Percentiles rank a stretch among this genome's conserved stretches.
Evolutionary conservation across 805 yeast species (phyloP).

Genomic region (Wickerhamiella dianesei): DNA sequence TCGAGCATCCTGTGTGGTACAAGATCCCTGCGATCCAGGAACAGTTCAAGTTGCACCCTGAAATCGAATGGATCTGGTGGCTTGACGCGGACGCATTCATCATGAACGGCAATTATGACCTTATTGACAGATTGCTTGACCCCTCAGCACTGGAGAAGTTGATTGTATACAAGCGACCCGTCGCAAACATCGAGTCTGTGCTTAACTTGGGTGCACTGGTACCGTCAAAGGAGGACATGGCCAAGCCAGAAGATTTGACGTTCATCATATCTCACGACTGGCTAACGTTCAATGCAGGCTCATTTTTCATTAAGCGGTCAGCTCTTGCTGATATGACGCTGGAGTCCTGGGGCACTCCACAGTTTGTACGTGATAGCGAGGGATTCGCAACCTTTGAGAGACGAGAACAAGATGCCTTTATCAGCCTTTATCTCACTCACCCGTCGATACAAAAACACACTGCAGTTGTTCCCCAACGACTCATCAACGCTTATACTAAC

Average conservation of each 20-base stretch:
- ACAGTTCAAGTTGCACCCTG: slow-evolving; percentile 22
- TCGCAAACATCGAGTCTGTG: slow-evolving; percentile 11
- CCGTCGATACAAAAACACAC: slow-evolving; percentile 15
- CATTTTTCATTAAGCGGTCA: slow-evolving; percentile 21
- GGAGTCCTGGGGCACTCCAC: slow-evolving; percentile 23
- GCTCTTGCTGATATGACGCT: slow-evolving; percentile 17
- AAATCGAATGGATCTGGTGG: slow-evolving; percentile 31
- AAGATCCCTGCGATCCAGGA: slow-evolving; percentile 25
- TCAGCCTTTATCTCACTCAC: slow-evolving; percentile 13
- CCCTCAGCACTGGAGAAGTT: slow-evolving; percentile 19
- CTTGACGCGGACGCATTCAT: slow-evolving; percentile 26
- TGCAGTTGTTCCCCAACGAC: slow-evolving; percentile 23
- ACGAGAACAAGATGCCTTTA: slow-evolving; percentile 21
- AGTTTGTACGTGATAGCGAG: slow-evolving; percentile 5
- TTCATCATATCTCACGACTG: slow-evolving; percentile 22
- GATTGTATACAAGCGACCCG: slow-evolving; percentile 17
- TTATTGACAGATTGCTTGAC: slow-evolving; percentile 21
- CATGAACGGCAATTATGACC: slow-evolving; percentile 22
- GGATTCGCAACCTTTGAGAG: slow-evolving; percentile 7
- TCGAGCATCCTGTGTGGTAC: slow-evolving; percentile 22
- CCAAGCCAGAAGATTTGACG: slow-evolving; percentile 15
- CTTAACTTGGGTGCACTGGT: neutral
- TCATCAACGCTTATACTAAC: slow-evolving; percentile 21
- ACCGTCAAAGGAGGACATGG: slow-evolving; percentile 11
- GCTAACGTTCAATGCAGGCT: slow-evolving; percentile 24